These are phyloP conservation scores for Plasmodium yoelii DNA, from an alignment of 169 alveolate species.

Conservation along the genomic window DNA sequence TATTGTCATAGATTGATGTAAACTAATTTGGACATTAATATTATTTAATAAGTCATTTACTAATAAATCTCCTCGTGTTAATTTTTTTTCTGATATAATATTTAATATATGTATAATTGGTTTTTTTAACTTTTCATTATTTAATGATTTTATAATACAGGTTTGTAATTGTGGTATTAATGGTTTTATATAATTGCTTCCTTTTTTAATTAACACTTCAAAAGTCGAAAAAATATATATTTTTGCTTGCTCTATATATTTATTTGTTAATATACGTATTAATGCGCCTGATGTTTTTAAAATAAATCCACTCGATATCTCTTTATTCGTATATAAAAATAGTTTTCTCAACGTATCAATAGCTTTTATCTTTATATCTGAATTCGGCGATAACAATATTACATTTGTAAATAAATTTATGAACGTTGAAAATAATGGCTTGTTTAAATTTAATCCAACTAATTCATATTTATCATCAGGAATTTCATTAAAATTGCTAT, in stretches of 20 bases:
- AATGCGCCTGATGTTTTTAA: conserved; percentile 63
- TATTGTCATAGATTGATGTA: conserved; percentile 49
- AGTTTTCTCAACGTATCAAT: conserved; percentile 54
- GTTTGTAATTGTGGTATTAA: conserved; percentile 75
- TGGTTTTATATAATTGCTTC: conserved; percentile 56
- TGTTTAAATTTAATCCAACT: conserved; percentile 66
- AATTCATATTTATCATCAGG: conserved; percentile 69
- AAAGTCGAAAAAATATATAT: conserved; percentile 52
- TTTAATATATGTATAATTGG: conserved; percentile 72
- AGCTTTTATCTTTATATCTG: conserved; percentile 56
- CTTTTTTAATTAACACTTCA: conserved; percentile 70
- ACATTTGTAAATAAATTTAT: conserved; percentile 60
- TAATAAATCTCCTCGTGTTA: conserved; percentile 69
- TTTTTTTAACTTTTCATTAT: conserved; percentile 71
- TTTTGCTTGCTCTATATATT: conserved; percentile 72
- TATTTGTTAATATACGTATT: conserved; percentile 74
- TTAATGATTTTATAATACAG: conserved; percentile 72
- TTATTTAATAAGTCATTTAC: conserved; percentile 71
- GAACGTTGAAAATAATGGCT: conserved; percentile 43
- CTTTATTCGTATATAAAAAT: conserved; percentile 51
- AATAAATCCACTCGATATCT: conserved; percentile 32
- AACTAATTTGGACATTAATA: conserved; percentile 51
- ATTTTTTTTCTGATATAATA: conserved; percentile 69
- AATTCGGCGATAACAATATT: conserved; percentile 43
- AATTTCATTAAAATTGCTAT: conserved; percentile 31